phyloP scores from a whole-genome alignment of 177 flowering plant genomes.

The Tripterygium wilfordii region DNA sequence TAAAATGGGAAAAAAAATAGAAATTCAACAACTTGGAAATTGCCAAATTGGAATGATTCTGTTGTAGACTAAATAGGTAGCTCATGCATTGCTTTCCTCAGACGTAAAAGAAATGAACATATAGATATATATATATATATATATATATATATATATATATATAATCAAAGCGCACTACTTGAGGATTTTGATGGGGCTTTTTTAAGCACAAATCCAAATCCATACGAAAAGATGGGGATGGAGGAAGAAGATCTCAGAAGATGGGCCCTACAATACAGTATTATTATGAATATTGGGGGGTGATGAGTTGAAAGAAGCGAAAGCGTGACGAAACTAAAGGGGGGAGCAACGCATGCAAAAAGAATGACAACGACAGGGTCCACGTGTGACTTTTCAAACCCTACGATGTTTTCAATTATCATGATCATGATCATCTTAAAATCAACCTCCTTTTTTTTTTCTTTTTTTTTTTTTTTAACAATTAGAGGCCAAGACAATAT shows the following conservation, averaged over 20 bases:
- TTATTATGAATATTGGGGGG: too few species aligned
- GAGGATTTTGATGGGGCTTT: slow-evolving; percentile 13
- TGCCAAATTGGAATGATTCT: slow-evolving; percentile 39
- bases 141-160: slow-evolving; percentile 15
- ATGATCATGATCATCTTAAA: slow-evolving; percentile 11
- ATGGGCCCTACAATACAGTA: not conserved
- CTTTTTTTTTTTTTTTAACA: not conserved
- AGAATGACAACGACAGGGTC: slow-evolving; percentile 24
- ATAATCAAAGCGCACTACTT: slow-evolving; percentile 43
- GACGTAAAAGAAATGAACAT: slow-evolving; percentile 29
- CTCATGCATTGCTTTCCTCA: slow-evolving; percentile 60
- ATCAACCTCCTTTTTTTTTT: slow-evolving; percentile 2
- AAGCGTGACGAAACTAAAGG: slow-evolving; percentile 55
- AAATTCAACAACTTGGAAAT: not conserved
- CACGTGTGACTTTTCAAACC: slow-evolving; percentile 29
- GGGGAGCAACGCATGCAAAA: slow-evolving; percentile 31
- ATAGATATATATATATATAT: not conserved
- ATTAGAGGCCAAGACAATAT: too few species aligned
- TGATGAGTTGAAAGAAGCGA: slow-evolving; percentile 29
- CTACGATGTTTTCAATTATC: slow-evolving; percentile 18
- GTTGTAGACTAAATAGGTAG: slow-evolving; percentile 18
- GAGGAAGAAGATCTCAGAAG: not conserved
- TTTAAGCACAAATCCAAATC: not conserved
- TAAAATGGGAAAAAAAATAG: not conserved
- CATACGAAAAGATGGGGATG: not conserved